Percentiles rank a stretch among this genome's conserved stretches.
These are phyloP conservation scores for Vitis hybrid DNA, from an alignment of 177 flowering plant genomes.

Conservation along the genomic window DNA sequence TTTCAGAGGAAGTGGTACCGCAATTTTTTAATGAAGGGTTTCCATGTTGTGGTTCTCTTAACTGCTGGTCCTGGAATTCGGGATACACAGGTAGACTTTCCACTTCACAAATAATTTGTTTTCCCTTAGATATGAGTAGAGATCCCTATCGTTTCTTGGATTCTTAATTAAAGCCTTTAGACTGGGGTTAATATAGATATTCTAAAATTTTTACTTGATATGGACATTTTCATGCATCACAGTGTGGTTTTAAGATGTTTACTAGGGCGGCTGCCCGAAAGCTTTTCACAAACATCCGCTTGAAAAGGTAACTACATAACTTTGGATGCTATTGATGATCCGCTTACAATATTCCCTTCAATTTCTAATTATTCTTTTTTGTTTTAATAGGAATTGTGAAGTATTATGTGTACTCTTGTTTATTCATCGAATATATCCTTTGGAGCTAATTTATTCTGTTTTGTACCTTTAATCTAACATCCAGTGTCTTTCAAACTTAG, in stretches of 20 bases:
- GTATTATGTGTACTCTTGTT: no score
- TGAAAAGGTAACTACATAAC: slow-evolving; percentile 61
- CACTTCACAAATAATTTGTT: not conserved
- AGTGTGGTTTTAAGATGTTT: slow-evolving; percentile 99
- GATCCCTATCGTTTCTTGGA: not conserved
- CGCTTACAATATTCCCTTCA: not conserved
- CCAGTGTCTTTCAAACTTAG: no score
- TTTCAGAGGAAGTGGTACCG: slow-evolving; percentile 97
- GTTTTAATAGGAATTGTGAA: not conserved
- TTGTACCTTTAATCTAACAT: no score
- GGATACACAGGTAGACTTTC: slow-evolving; percentile 80
- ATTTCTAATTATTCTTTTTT: not conserved
- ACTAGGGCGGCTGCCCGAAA: slow-evolving; percentile 91
- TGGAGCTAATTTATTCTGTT: no score
- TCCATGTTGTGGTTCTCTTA: slow-evolving; percentile 88
- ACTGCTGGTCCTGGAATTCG: slow-evolving; percentile 95
- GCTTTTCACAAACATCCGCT: slow-evolving; percentile 83
- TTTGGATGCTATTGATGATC: not conserved
- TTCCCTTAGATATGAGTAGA: not conserved
- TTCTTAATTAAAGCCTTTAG: not conserved
- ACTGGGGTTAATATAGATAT: not conserved
- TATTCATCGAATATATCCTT: no score
- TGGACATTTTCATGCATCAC: slow-evolving; percentile 20
- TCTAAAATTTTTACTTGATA: not conserved
- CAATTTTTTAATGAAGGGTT: slow-evolving; percentile 96